These are phyloP conservation scores for Hortaea werneckii DNA, from an alignment of 2,329 filamentous ascomycete genomes.

Conservation along the genomic window DNA sequence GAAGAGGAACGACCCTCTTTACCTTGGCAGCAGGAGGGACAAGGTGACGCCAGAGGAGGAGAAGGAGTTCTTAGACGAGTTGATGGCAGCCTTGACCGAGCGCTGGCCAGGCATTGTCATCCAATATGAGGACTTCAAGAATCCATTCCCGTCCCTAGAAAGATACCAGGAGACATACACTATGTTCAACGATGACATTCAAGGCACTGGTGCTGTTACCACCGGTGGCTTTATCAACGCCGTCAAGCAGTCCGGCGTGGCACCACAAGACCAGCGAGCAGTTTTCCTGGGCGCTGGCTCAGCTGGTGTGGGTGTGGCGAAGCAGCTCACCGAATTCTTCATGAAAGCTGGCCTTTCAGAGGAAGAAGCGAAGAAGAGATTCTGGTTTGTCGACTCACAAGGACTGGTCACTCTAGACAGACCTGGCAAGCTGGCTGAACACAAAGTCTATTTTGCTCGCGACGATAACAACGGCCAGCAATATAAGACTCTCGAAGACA, in stretches of 20 bases:
- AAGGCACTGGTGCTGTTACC: conserved; percentile 92
- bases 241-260: conserved; percentile 76
- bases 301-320: conserved; percentile 92
- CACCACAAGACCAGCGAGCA: conserved; percentile 79
- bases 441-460: conserved; percentile 62
- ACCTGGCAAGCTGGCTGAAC: conserved; percentile 81
- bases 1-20: conserved; percentile 69
- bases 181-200: conserved; percentile 98
- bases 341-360: conserved; percentile 83
- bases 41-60: conserved; percentile 70
- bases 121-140: conserved; percentile 97
- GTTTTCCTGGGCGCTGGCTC: conserved; percentile 95
- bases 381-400: conserved; percentile 88
- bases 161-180: conserved; percentile 81
- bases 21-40: conserved; percentile 78
- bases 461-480: conserved; percentile 56
- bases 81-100: conserved; percentile 85
- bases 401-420: conserved; percentile 89
- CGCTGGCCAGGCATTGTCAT: conserved; percentile 65
- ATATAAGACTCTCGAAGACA: conserved; percentile 71
- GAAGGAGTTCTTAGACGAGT: conserved; percentile 88
- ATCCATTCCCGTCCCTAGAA: conserved; percentile 86
- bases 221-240: conserved; percentile 67
- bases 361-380: conserved; percentile 76
- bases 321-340: conserved; percentile 96